Evolutionary conservation across 345 rosid species (phyloP).

Genomic region (Adansonia digitata): DNA sequence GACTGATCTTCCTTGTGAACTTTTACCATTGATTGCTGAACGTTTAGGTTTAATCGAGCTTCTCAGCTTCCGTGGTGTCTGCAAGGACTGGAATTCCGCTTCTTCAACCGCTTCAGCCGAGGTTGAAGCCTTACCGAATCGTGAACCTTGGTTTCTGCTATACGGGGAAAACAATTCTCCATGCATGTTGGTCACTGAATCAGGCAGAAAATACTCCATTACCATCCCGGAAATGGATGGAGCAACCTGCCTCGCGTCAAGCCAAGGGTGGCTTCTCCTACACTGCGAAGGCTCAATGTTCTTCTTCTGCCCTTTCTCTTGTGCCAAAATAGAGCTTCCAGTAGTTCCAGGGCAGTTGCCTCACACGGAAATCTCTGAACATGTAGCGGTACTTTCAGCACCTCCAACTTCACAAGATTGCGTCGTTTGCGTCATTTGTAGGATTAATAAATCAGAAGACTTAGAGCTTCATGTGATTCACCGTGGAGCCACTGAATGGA

Average conservation of each 20-base stretch:
- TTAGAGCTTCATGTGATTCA: neutral
- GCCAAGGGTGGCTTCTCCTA: conserved; percentile 25
- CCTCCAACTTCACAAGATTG: conserved; percentile 26
- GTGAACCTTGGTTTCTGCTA: conserved; percentile 20
- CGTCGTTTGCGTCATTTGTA: neutral
- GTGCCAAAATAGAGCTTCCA: conserved; percentile 22
- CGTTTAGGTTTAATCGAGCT: conserved; percentile 21
- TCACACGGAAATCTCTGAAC: neutral
- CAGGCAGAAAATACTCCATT: neutral
- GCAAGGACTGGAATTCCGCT: conserved; percentile 24
- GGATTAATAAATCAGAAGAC: neutral
- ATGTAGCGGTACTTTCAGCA: conserved; percentile 20
- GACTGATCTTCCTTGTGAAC: conserved; percentile 23
- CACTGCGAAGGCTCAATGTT: conserved; percentile 4
- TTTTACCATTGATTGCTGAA: conserved; percentile 9
- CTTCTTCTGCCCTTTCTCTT: conserved; percentile 34
- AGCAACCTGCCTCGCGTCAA: conserved; percentile 32
- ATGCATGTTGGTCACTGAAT: conserved; percentile 7
- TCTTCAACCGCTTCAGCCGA: conserved; percentile 17
- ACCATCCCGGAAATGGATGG: conserved; percentile 19
- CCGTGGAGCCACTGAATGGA: conserved; percentile 19
- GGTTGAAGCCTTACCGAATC: conserved; percentile 4
- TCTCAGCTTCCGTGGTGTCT: conserved; percentile 21
- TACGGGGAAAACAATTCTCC: conserved; percentile 13
- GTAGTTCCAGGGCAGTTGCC: conserved; percentile 5